Conservation (phyloP, 192 early-diverging fungal genomes). For the Rhizophagus sp. region DNA sequence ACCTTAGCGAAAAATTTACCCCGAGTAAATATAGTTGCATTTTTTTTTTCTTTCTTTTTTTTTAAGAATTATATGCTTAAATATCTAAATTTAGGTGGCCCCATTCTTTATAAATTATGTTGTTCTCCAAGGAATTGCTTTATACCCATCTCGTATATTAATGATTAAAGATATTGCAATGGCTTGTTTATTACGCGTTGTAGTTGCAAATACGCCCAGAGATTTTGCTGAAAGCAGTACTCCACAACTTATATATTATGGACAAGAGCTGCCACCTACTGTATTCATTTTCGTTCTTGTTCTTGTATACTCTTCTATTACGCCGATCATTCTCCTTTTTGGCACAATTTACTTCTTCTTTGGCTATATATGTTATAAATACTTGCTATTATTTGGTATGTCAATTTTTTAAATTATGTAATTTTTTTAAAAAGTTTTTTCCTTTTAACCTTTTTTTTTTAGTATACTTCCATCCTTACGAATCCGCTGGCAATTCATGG, state of each 20-base stretch:
- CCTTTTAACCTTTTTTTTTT: conserved; percentile 1
- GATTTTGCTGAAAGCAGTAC: conserved; percentile 76
- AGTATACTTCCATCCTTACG: conserved; percentile 77
- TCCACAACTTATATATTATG: conserved; percentile 70
- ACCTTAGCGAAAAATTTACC: conserved; percentile 68
- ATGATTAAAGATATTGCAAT: conserved; percentile 63
- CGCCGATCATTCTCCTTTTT: conserved; percentile 70
- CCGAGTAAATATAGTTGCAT: conserved; percentile 35
- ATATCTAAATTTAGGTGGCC: conserved; percentile 47
- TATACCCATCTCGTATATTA: conserved; percentile 70
- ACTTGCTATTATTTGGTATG: conserved; percentile 69
- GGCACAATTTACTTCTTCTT: conserved; percentile 67
- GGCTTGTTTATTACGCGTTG: conserved; percentile 53
- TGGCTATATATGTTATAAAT: conserved; percentile 72
- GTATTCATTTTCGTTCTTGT: conserved; percentile 72
- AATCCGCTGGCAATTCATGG: conserved; percentile 71
- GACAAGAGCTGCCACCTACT: conserved; percentile 67
- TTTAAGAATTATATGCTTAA: not conserved
- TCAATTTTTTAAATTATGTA: not conserved
- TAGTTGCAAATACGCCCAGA: conserved; percentile 74
- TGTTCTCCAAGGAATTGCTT: conserved; percentile 70
- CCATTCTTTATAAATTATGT: conserved; percentile 81
- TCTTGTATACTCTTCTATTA: conserved; percentile 78
- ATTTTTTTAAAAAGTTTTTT: not conserved
- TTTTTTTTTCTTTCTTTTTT: not conserved